phyloP scores from a whole-genome alignment of 2,329 filamentous ascomycete species.

The Chrysoporthe puriensis region DNA sequence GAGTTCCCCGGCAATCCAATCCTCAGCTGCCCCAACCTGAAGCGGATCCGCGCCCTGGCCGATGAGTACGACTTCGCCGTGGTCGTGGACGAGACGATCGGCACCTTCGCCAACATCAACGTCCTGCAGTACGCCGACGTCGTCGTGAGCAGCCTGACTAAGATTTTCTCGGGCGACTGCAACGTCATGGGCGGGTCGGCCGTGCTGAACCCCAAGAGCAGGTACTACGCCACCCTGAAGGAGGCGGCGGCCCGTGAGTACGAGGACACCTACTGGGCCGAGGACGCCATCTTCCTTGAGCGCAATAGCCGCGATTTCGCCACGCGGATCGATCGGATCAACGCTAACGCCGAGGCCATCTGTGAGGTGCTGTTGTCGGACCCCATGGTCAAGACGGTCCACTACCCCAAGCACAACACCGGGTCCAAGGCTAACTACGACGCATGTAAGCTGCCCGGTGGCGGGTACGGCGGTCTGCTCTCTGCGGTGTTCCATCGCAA shows the following conservation, averaged over 20 bases:
- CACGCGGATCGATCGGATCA: slow-evolving; percentile 80
- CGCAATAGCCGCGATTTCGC: slow-evolving; percentile 93
- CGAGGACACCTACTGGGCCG: slow-evolving; percentile 91
- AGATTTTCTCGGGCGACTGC: slow-evolving; percentile 95
- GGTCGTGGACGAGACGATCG: slow-evolving; percentile 94
- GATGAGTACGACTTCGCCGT: slow-evolving; percentile 86
- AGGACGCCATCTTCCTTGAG: slow-evolving; percentile 94
- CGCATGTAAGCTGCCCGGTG: slow-evolving; percentile 69
- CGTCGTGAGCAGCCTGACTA: slow-evolving; percentile 92
- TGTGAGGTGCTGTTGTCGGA: slow-evolving; percentile 69
- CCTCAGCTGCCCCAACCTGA: slow-evolving; percentile 80
- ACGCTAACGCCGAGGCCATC: slow-evolving; percentile 82
- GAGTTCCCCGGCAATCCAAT: slow-evolving; percentile 95
- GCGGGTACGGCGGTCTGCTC: slow-evolving; percentile 88
- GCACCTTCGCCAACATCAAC: slow-evolving; percentile 94
- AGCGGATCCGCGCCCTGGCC: slow-evolving; percentile 78
- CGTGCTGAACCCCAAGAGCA: slow-evolving; percentile 67
- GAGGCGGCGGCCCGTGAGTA: slow-evolving; percentile 65
- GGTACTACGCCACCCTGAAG: slow-evolving; percentile 73
- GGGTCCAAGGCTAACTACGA: slow-evolving; percentile 74
- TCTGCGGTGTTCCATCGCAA: slow-evolving; percentile 78
- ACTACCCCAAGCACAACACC: slow-evolving; percentile 82
- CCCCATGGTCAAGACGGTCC: slow-evolving; percentile 72
- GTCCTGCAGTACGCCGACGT: slow-evolving; percentile 88
- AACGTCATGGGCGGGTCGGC: slow-evolving; percentile 95